These are phyloP conservation scores for Takashimella tepidaria DNA, from an alignment of 1,284 basidiomycete species.

Conservation along the genomic window DNA sequence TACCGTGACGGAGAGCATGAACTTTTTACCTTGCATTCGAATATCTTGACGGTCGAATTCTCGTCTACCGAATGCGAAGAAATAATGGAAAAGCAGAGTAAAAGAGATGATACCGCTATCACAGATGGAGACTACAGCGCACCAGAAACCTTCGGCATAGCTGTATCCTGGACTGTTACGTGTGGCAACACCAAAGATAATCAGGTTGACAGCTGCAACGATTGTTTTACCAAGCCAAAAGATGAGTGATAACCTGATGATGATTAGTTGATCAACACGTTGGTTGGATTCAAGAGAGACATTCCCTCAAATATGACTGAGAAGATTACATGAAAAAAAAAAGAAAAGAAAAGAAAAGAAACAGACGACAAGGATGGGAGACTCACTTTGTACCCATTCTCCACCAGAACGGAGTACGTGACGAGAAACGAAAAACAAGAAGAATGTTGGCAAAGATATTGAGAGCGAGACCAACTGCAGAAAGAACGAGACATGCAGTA, in stretches of 20 bases:
- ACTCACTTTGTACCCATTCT: constrained; percentile 31
- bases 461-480: constrained; percentile 45
- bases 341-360: neutral
- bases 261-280: neutral
- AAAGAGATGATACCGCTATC: constrained; percentile 42
- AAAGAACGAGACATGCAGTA: constrained; percentile 41
- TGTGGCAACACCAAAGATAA: constrained; percentile 29
- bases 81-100: constrained; percentile 44
- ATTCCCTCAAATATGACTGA: too few relatives aligned
- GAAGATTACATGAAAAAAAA: too few relatives aligned
- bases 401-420: constrained; percentile 30
- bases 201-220: constrained; percentile 47
- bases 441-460: constrained; percentile 50
- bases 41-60: constrained; percentile 29
- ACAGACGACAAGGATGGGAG: neutral
- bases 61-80: constrained; percentile 32
- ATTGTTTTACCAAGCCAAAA: constrained; percentile 49
- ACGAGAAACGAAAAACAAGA: constrained; percentile 48
- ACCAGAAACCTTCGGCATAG: constrained; percentile 49
- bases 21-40: constrained; percentile 43
- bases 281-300: too few relatives aligned
- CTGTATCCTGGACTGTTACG: constrained; percentile 34
- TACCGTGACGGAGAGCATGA: constrained; percentile 48
- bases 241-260: constrained; percentile 34
- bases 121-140: constrained; percentile 47